Base-by-base conservation (phyloP, 1,284 basidiomycete genomes). In the Singerocomus rubriflavus region DNA sequence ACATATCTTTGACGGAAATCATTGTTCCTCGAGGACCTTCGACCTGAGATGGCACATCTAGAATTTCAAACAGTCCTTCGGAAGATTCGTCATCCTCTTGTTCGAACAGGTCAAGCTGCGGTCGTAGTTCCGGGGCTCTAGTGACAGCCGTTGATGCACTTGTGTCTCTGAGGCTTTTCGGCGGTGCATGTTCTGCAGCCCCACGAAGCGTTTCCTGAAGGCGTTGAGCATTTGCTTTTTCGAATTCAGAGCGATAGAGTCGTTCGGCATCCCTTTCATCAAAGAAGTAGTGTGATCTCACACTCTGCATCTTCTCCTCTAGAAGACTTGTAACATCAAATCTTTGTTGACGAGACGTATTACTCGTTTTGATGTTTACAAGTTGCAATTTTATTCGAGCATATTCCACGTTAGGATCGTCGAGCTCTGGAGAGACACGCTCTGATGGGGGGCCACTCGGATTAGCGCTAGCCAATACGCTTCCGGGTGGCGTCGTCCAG, bases 211-310 rank as follows among this genome's bases (percentile, higher is more conserved):
- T 77, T 5, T 74, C 75, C 53, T 82, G 75, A 11, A 92, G 72
- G 8, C 72, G 65, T 2, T 67, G 60, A 16, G 75, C 72, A 37
- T 85, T 78, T 14, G 71, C 71, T 58, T 79, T 80, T 35, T 78
- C 70, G 44, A 81, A 80, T 59, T 87, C 79, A 8, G 72, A 68
- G 35, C 71, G 73, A 65, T 85, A 88, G 7, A 77, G 64, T 4
- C 70, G 72, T 56, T 89, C 80, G 32, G 83, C 91, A 51, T 89
- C 86, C 51, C 76, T 79, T 56, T 81, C 73, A 53, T 84, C 79
- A 61, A 93, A 94, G 57, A 93, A 78, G 59, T 93, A 91, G 60
- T 88, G 81, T 41, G 75, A 73, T 65, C 82, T 81, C 16, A 87
- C 64, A 31, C 71, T 71, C 29, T 74, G 68, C 29, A 93, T 72